Base-by-base conservation (phyloP, 441 rosid species). In the Pelargonium myrrhifolium region DNA sequence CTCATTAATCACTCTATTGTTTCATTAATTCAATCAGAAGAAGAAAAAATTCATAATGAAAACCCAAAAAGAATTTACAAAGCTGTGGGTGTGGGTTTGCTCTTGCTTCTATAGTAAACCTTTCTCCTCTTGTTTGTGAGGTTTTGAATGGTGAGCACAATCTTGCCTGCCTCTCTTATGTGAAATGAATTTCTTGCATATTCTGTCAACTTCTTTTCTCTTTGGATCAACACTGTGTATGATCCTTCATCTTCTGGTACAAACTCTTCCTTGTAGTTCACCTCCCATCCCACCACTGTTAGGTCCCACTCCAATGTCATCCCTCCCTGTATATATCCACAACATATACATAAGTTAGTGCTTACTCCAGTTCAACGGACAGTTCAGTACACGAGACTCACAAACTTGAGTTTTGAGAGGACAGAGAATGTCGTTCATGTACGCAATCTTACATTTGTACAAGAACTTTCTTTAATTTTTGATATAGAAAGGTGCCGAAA, bases 211-310 rank as follows among this genome's bases (percentile, higher is more conserved):
- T 17, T 51, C 58, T 51, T 51, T 1, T 51, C 58, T 8, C 6
- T 51, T 51, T 51, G 58, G 58, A 51, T 51, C 58, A 51, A 8
- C 58, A 51, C 58, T 51, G 15, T 51, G 58, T 51, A 51, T 20
- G 58, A 51, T 21, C 58, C 58, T 17, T 51, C 58, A 20, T 51
- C 58, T 51, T n/a, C 8, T 51, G 58, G 58, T 51, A 51, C 6
- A 8, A 51, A 51, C 58, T 51, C 58, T 4, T 51, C 58, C 58
- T 51, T 51, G 58, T 51, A 51, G 58, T 20, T 51, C 21, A 51
- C 58, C 21, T 51, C 58, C 58, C 58, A 51, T 51, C 58, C 58
- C n/a, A 15, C 21, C 21, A 51, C 21, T 51, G 58, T 17, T 15
- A 51, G 20, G 8, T 51, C 58, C 58, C 58, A 51, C 9, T 51